A percentile compares a stretch with the other conserved stretches of the same genome.
Evolutionary conservation across 2,329 filamentous ascomycete genomes (phyloP).

Genomic region (Monosporascus sp.): DNA sequence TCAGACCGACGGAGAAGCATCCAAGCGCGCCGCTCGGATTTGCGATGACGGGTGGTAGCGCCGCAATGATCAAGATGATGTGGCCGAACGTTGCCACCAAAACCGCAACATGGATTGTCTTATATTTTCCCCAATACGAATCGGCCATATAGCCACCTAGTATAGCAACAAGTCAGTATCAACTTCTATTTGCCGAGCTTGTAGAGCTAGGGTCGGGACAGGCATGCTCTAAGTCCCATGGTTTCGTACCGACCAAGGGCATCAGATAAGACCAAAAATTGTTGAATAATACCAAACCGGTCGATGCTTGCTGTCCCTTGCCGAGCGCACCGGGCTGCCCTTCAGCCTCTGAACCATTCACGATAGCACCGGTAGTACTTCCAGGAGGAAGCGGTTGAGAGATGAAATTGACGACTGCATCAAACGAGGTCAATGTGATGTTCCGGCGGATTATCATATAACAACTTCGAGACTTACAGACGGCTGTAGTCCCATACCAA

Average conservation of each 20-base stretch:
- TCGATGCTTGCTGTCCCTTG: slow-evolving; percentile 30
- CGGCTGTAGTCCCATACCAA: slow-evolving; percentile 58
- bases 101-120: slow-evolving; percentile 57
- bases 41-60: slow-evolving; percentile 53
- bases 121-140: slow-evolving; percentile 57
- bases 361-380: slow-evolving; percentile 47
- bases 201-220: no score
- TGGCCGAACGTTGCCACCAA: slow-evolving; percentile 54
- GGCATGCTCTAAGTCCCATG: background rate
- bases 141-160: slow-evolving; percentile 48
- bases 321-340: slow-evolving; percentile 50
- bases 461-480: slow-evolving; percentile 41
- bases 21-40: slow-evolving; percentile 46
- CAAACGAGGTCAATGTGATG: slow-evolving; percentile 19
- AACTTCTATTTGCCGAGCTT: background rate
- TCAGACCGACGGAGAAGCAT: slow-evolving; percentile 52
- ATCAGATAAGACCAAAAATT: slow-evolving; percentile 28
- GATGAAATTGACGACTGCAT: slow-evolving; percentile 55
- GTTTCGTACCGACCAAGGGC: slow-evolving; percentile 23
- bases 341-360: slow-evolving; percentile 10
- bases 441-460: background rate
- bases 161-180: background rate
- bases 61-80: slow-evolving; percentile 53
- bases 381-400: slow-evolving; percentile 44
- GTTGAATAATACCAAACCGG: slow-evolving; percentile 24